These are phyloP conservation scores for Dactylonectria estremocensis DNA, from an alignment of 2,329 filamentous ascomycete species.

Conservation along the genomic window DNA sequence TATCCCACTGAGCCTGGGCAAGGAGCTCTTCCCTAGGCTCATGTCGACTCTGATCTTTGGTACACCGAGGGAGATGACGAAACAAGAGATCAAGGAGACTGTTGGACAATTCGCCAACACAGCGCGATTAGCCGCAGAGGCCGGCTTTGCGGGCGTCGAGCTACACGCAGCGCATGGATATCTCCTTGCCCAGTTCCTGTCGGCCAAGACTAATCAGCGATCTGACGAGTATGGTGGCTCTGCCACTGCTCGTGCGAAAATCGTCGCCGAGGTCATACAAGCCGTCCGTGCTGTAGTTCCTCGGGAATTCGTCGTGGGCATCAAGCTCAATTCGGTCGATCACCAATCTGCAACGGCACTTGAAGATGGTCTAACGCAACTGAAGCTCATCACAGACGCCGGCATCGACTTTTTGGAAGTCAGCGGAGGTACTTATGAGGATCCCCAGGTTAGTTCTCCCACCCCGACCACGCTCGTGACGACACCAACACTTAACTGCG, in stretches of 20 bases:
- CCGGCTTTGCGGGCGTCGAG: slow-evolving; percentile 11
- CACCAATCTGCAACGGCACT: not conserved
- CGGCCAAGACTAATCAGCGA: slow-evolving; percentile 8
- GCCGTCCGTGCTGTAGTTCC: slow-evolving; percentile 3
- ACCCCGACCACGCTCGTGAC: not conserved
- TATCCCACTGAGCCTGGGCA: not conserved
- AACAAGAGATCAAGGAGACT: not conserved
- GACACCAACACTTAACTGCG: not conserved
- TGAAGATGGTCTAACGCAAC: not conserved
- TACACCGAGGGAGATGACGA: slow-evolving; percentile 4
- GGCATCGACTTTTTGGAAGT: slow-evolving; percentile 13
- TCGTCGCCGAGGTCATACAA: slow-evolving; percentile 3
- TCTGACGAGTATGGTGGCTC: slow-evolving; percentile 10
- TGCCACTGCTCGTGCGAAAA: slow-evolving; percentile 2
- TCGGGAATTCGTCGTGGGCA: not conserved
- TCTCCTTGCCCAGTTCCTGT: slow-evolving; percentile 7
- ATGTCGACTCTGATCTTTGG: slow-evolving; percentile 2
- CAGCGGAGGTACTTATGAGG: slow-evolving; percentile 9
- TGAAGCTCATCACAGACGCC: slow-evolving; percentile 6
- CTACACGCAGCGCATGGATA: slow-evolving; percentile 12
- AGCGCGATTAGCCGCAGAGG: not conserved
- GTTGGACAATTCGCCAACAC: not conserved
- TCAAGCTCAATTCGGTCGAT: slow-evolving; percentile 19
- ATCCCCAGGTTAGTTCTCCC: not conserved
- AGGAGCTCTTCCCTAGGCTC: not conserved